Base-by-base conservation (phyloP, 192 early-diverging fungal genomes). In the Linnemannia zychae region DNA sequence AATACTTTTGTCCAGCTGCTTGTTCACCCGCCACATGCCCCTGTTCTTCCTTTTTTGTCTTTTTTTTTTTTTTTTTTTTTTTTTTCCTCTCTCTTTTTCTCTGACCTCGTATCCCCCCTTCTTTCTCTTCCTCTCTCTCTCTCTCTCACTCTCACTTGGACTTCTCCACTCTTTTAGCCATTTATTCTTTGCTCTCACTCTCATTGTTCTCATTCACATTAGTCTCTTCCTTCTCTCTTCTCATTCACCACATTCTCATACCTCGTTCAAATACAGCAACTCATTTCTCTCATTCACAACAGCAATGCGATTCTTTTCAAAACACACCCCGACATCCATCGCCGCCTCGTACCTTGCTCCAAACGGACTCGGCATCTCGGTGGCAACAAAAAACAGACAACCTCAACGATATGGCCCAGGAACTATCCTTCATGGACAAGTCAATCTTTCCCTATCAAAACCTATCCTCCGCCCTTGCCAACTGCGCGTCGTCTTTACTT, bases 401-500 rank as follows among this genome's bases (percentile, higher is more conserved):
- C 20, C 74, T 6, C n/a, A n/a, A 67, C 67, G 53, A 31, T 82
- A 77, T 69, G 71, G 75, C 1, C 81, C 81, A 17, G 81, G 81
- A 3, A 20, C 75, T 5, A 60, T 52, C 50, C 67, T 82, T 37
- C 70, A 82, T 50, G 81, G 81, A 17, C 69, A 65, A 40, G 75
- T 82, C 40, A 70, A 82, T 12, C 65, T 82, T 12, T 9, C 66
- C 71, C 81, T 82, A 63, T 47, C 44, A 36, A 72, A 66, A 33
- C 60, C 75, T 28, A 77, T 76, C 67, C 12, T 37, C 3, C 17
- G 44, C 60, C 75, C 81, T 7, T 82, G 81, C 28, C 50, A 66
- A 28, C 50, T 82, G 18, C 36, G 47, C 47, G 71, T 82, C 63
- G 70, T 82, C 37, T 82, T 82, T 73, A 16, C 81, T n/a, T 82